Conservation (phyloP, 257 asterid species). For the Solanum chmielewskii region DNA sequence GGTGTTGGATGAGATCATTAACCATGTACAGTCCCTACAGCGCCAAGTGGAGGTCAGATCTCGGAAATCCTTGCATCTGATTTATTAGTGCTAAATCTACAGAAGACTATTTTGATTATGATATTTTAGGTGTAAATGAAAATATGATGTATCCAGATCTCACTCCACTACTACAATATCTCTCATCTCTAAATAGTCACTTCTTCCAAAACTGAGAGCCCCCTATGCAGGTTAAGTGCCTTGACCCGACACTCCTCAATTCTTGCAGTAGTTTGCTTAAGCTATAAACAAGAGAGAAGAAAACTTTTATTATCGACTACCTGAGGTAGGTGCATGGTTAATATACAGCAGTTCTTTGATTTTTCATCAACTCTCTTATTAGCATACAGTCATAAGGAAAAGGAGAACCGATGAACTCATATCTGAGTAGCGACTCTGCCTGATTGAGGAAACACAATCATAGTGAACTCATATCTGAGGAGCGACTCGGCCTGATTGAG, state of each 20-base stretch:
- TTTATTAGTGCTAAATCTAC: neutral
- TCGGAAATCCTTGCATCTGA: neutral
- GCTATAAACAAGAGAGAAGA: neutral
- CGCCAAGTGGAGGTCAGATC: conserved; percentile 89
- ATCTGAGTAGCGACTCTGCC: neutral
- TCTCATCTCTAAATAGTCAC: neutral
- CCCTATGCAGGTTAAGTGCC: neutral
- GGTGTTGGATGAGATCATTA: conserved; percentile 93
- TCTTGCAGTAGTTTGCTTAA: neutral
- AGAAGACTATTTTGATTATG: neutral
- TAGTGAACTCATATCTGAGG: neutral
- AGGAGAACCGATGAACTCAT: neutral
- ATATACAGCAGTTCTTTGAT: neutral
- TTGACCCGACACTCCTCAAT: neutral
- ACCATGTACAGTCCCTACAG: conserved; percentile 85
- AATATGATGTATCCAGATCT: neutral
- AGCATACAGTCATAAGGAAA: neutral
- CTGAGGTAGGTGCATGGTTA: neutral
- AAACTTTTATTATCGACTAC: neutral
- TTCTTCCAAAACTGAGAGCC: neutral
- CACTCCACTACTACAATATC: neutral
- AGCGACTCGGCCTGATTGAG: neutral
- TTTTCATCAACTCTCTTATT: neutral
- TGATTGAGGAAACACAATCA: neutral
- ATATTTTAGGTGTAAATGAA: neutral